phyloP scores from a whole-genome alignment of 2,329 filamentous ascomycete genomes.

The Aspergillus sp. region DNA sequence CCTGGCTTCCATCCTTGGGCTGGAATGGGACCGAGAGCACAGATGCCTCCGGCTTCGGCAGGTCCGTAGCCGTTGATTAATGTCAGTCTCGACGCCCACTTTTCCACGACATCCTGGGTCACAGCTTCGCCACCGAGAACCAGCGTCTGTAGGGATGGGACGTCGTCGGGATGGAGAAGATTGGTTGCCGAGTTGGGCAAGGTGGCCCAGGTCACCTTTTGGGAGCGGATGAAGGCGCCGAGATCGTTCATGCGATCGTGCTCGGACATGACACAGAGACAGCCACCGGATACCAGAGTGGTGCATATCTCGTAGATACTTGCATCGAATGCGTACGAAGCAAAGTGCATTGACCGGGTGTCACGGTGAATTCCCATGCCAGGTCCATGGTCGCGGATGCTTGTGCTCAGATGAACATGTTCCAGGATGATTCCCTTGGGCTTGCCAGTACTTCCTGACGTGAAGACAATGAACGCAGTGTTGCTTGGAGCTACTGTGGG shows the following conservation, averaged over 20 bases:
- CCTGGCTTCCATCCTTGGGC: neutral
- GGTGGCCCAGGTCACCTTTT: slow-evolving; percentile 47
- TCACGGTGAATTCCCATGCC: slow-evolving; percentile 43
- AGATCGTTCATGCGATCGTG: slow-evolving; percentile 39
- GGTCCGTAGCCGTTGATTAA: slow-evolving; percentile 15
- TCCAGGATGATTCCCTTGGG: slow-evolving; percentile 55
- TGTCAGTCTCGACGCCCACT: slow-evolving; percentile 25
- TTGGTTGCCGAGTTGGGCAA: slow-evolving; percentile 51
- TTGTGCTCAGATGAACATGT: slow-evolving; percentile 50
- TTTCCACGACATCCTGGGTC: slow-evolving; percentile 21
- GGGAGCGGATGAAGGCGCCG: slow-evolving; percentile 21
- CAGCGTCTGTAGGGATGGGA: slow-evolving; percentile 30
- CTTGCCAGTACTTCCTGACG: slow-evolving; percentile 45
- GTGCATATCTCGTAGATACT: slow-evolving; percentile 32
- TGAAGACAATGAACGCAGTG: slow-evolving; percentile 49
- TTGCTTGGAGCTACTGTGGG: too few species aligned
- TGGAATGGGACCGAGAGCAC: slow-evolving; percentile 7
- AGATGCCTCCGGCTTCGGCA: slow-evolving; percentile 20
- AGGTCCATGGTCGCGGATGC: slow-evolving; percentile 43
- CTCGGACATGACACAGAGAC: slow-evolving; percentile 41
- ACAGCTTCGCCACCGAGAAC: slow-evolving; percentile 31
- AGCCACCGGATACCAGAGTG: slow-evolving; percentile 35
- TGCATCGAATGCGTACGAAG: slow-evolving; percentile 41
- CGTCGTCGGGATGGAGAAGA: slow-evolving; percentile 26
- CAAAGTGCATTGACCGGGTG: slow-evolving; percentile 36